Evolutionary conservation across 1,139 yeast genomes (phyloP).

Genomic region (Cylindricascospora bacillispora): DNA sequence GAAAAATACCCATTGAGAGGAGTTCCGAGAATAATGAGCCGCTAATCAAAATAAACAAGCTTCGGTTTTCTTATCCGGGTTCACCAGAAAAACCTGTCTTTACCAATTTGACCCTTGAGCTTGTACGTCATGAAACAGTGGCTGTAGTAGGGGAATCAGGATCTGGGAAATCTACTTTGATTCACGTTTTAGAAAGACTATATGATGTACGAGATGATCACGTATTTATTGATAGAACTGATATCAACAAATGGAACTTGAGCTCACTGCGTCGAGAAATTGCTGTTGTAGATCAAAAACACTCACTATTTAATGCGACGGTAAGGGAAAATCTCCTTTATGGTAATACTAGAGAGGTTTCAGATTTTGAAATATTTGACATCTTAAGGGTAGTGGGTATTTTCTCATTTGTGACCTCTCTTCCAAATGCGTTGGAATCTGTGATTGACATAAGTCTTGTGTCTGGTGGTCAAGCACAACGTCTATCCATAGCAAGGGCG

Average conservation of each 20-base stretch:
- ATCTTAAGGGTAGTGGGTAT: slow-evolving; percentile 38
- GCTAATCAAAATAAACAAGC: slow-evolving; percentile 31
- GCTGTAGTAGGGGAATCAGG: slow-evolving; percentile 72
- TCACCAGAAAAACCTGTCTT: slow-evolving; percentile 25
- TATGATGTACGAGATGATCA: slow-evolving; percentile 30
- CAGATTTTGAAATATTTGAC: slow-evolving; percentile 30
- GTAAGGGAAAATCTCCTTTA: slow-evolving; percentile 54
- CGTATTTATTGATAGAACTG: slow-evolving; percentile 31
- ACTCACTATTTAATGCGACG: slow-evolving; percentile 54
- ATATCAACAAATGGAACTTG: slow-evolving; percentile 35
- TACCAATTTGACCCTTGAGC: slow-evolving; percentile 29
- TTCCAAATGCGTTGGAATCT: slow-evolving; percentile 49
- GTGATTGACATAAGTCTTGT: slow-evolving; percentile 43
- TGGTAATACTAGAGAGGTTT: slow-evolving; percentile 31
- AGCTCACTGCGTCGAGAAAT: slow-evolving; percentile 40
- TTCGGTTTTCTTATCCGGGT: slow-evolving; percentile 38
- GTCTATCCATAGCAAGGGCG: slow-evolving; percentile 68
- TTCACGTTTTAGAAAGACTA: slow-evolving; percentile 41
- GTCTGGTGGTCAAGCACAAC: slow-evolving; percentile 75
- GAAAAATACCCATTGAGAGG: slow-evolving; percentile 4
- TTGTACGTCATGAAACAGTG: slow-evolving; percentile 37
- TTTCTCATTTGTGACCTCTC: slow-evolving; percentile 35
- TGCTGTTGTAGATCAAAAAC: slow-evolving; percentile 56
- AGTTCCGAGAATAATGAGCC: slow-evolving; percentile 12
- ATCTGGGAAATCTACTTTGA: slow-evolving; percentile 64